Evolutionary conservation across 805 yeast genomes (phyloP).

Genomic region (Starmera dryadoides): DNA sequence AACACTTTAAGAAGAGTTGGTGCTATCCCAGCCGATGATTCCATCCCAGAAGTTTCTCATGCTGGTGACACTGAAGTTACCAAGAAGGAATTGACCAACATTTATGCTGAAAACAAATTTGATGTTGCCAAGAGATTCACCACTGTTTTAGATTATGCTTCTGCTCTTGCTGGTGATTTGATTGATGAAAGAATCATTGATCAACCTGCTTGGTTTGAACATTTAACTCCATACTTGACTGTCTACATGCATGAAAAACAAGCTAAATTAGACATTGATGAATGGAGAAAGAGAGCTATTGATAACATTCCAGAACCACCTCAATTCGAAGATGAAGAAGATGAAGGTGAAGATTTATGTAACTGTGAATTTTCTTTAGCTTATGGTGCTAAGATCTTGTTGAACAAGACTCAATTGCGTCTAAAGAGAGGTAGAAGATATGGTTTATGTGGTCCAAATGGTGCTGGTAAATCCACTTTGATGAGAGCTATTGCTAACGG

Average conservation of each 20-base stretch:
- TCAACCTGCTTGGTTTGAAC: constrained; percentile 84
- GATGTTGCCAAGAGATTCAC: constrained; percentile 71
- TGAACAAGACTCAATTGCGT: constrained; percentile 86
- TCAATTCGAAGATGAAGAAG: constrained; percentile 92
- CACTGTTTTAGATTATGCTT: constrained; percentile 71
- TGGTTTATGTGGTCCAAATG: constrained; percentile 97
- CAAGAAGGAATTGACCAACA: constrained; percentile 68
- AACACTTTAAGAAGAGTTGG: constrained; percentile 98
- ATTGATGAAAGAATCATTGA: constrained; percentile 96
- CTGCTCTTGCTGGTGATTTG: constrained; percentile 97
- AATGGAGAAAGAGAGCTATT: constrained; percentile 91
- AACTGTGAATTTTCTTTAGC: constrained; percentile 99
- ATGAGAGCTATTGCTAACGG: constrained; percentile 97
- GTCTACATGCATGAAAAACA: constrained; percentile 90
- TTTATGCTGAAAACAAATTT: constrained; percentile 57
- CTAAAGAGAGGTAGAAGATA: constrained; percentile 92
- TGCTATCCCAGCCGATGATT: constrained; percentile 85
- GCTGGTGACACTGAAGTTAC: constrained; percentile 96
- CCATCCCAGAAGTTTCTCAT: constrained; percentile 93
- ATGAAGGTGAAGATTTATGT: constrained; percentile 99
- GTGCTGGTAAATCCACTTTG: constrained; percentile 97
- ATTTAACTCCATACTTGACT: constrained; percentile 90
- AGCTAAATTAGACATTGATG: constrained; percentile 86
- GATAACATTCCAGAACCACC: constrained; percentile 98
- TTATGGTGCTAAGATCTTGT: constrained; percentile 99